Base-by-base conservation (phyloP, 768 basidiomycete species). In the Pulveroboletus sp. region DNA sequence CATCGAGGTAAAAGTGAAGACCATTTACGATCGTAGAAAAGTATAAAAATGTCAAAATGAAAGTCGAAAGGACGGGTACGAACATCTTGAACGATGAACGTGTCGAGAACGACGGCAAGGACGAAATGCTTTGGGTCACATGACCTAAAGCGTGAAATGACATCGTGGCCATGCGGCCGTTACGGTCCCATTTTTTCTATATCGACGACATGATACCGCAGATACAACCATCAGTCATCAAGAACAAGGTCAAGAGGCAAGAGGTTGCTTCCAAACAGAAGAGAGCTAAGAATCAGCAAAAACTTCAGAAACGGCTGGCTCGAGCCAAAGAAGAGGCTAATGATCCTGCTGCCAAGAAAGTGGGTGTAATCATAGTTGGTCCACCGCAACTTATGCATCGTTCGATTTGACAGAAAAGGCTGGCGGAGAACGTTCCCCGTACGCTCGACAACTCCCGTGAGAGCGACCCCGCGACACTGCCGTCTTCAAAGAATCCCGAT, bases 1-100 rank as follows among this genome's bases (percentile, higher is more conserved):
- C 85, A 65, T 96, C 93, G 50, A 99, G 81, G 67, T 99, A 99
- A 70, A 98, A 96, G 65, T 99, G 96, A 23, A 99, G 83, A 24
- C 89, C 92, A 64, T 85, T 79, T 16, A 74, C 77, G 17, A 76
- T 63, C 34, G 74, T 70, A 20, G 72, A 66, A 55, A 75, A 56
- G 46, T 72, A 60, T 50, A 76, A 69, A 16, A 75, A 71, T 37
- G 73, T 63, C 57, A 68, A 61, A 38, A 71, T 62, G 34, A 74
- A 55, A 39, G 41, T 51, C 14, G 48, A 49, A 49, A 46, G 45
- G 31, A 61, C 63, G 24, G 58, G 56, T 43, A 53, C 53, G 46
- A 68, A 43, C 65, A 67, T 67, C 38, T 41, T 59, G 53, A 43
- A 45, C n/a, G 36, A 43, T 20, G 49, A 36, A 35, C 27, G 48